A percentile compares a stretch with the other conserved stretches of the same genome.
Conservation (phyloP, 371 early-diverging fungal genomes). For the Mucor irregularis region DNA sequence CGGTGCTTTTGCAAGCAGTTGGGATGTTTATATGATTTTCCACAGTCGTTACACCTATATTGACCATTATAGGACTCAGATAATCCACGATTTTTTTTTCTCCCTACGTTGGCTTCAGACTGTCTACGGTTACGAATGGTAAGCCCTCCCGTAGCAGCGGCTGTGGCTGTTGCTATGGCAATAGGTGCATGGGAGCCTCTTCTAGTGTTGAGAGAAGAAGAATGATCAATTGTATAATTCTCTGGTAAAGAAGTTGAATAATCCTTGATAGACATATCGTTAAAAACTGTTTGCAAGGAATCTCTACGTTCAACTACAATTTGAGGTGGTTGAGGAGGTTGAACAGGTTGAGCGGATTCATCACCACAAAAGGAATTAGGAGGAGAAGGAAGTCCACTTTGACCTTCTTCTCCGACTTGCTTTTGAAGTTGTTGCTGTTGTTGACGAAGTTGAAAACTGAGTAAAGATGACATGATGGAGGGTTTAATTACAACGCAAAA, state of each 20-base stretch:
- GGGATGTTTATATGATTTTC: constrained; percentile 70
- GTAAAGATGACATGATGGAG: constrained; percentile 43
- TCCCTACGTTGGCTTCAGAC: constrained; percentile 3
- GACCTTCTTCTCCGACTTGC: background rate
- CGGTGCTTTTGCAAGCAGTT: constrained; percentile 71
- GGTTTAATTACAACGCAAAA: background rate
- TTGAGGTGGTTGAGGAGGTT: background rate
- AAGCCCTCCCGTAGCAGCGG: constrained; percentile 39
- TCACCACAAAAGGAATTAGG: constrained; percentile 53
- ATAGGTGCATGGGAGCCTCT: constrained; percentile 4
- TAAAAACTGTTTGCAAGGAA: constrained; percentile 43
- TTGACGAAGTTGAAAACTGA: constrained; percentile 45
- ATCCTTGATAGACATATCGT: constrained; percentile 35
- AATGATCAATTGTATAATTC: constrained; percentile 52
- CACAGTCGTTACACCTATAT: constrained; percentile 62
- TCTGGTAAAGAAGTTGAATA: constrained; percentile 45
- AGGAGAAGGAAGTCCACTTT: constrained; percentile 43
- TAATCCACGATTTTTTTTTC: constrained; percentile 19
- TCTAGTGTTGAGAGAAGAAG: constrained; percentile 5
- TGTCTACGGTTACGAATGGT: constrained; percentile 33
- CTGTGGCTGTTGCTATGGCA: constrained; percentile 27
- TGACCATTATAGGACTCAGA: constrained; percentile 29
- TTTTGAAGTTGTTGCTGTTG: constrained; percentile 25
- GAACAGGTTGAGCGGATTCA: constrained; percentile 19
- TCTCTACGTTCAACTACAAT: constrained; percentile 26